These are phyloP conservation scores for Jimgerdemannia flammicorona DNA, from an alignment of 192 early-diverging fungal genomes.

Conservation along the genomic window DNA sequence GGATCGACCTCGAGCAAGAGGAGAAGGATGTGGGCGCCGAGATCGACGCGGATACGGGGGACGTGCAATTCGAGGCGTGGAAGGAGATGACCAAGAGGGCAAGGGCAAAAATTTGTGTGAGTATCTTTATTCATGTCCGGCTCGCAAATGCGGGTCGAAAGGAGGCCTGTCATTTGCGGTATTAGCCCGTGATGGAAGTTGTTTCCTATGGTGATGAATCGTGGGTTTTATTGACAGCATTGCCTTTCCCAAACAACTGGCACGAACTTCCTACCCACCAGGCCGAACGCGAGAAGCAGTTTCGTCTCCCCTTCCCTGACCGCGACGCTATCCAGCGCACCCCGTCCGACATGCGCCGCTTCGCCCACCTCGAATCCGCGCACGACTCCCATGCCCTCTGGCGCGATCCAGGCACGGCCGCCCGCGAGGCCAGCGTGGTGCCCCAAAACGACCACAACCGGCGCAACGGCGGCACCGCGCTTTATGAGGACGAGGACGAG, in stretches of 20 bases:
- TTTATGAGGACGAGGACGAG: constrained; percentile 33
- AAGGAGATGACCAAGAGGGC: constrained; percentile 49
- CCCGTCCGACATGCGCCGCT: constrained; percentile 57
- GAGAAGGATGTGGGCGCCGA: constrained; percentile 37
- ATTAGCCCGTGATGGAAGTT: too few relatives aligned
- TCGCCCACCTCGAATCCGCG: constrained; percentile 35
- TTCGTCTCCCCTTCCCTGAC: constrained; percentile 50
- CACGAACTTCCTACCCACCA: not conserved
- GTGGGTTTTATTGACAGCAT: too few relatives aligned
- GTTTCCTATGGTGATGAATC: too few relatives aligned
- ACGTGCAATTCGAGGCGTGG: constrained; percentile 49
- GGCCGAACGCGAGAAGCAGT: constrained; percentile 35
- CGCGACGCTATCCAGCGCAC: constrained; percentile 49
- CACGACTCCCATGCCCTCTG: constrained; percentile 14
- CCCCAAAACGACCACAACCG: not conserved
- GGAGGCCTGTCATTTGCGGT: too few relatives aligned
- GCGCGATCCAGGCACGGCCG: not conserved
- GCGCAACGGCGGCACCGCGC: not conserved
- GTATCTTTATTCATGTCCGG: not conserved
- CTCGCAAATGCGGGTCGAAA: too few relatives aligned
- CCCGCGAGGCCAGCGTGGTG: constrained; percentile 3
- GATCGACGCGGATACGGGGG: constrained; percentile 52
- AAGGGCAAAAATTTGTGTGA: constrained; percentile 42
- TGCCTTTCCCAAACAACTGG: too few relatives aligned
- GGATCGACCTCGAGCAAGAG: constrained; percentile 39